Evolutionary conservation across 1,139 yeast genomes (phyloP), one percentile per base, ranked within the genome.

Genomic region (Sugiyamaella novakii): DNA sequence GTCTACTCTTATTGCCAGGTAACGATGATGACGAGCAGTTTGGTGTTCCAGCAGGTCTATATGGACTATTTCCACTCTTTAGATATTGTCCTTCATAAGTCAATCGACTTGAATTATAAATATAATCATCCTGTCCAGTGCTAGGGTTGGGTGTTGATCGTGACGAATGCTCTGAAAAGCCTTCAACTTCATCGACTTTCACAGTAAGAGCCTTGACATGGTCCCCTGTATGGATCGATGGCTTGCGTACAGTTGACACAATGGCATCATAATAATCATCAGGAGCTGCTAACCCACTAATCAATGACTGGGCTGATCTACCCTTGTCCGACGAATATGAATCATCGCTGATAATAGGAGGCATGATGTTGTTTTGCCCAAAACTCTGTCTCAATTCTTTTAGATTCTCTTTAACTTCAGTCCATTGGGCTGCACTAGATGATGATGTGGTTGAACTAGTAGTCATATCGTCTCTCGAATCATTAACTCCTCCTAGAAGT

Each of bases 151-250:
- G 47, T n/a, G 51, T 47, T 2, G 51, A 47, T 7, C 44, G 22
- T 3, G 15, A 43, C 30, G 50, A 46, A n/a, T n/a, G n/a, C n/a
- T n/a, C 17, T 3, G 39, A 27, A 3, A 38, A 39, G 4, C 45
- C 21, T 10, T 24, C 46, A 3, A 21, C 24, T n/a, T 19, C 34
- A 8, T 30, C 43, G 8, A 40, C 8, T 42, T 54, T 50, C 8
- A 60, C 56, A 18, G 55, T 49, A 14, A 60, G 44, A 25, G 54
- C 50, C 45, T 55, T 53, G 31, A 60, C 62, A 51, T 61, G 65
- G 14, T 56, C 59, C 1, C 65, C 65, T n/a, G 64, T 60, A 35
- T 51, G 53, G 11, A 61, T 46, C 3, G 61, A 55, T 12, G 64
- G 62, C 21, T 58, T 53, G 11, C 64, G 53, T 24, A 59, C 57